Percentiles rank a stretch among this genome's conserved stretches.
Evolutionary conservation across 2,329 filamentous ascomycete genomes (phyloP).

Genomic region (Ophiostoma australiae): DNA sequence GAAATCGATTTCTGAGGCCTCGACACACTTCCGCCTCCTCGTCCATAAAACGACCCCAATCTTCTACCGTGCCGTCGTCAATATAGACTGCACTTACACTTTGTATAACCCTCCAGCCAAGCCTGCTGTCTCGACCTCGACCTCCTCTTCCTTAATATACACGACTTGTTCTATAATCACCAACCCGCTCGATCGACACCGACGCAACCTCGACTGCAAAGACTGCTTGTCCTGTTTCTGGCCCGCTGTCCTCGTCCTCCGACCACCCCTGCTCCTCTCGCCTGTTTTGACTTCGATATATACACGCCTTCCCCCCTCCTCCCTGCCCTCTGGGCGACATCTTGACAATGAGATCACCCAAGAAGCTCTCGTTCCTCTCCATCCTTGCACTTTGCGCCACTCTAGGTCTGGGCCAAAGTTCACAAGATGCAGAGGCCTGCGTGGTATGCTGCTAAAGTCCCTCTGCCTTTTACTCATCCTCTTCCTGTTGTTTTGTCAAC

Average conservation of each 20-base stretch:
- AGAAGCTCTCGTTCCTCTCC: constrained; percentile 52
- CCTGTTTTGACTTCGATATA: constrained; percentile 1
- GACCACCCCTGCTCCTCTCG: neutral
- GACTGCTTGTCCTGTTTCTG: neutral
- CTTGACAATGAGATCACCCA: constrained; percentile 47
- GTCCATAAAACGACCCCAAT: neutral
- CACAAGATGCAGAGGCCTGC: constrained; percentile 44
- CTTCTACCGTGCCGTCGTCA: neutral
- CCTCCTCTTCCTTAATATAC: neutral
- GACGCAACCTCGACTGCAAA: neutral
- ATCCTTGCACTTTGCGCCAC: constrained; percentile 53
- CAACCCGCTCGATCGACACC: neutral
- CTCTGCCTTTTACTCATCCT: constrained; percentile 22
- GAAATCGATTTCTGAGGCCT: neutral
- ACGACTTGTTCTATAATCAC: neutral
- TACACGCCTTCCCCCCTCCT: constrained; percentile 4
- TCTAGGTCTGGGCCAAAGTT: constrained; percentile 43
- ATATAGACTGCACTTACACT: neutral
- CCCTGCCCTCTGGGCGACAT: constrained; percentile 6
- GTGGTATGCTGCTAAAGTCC: constrained; percentile 42
- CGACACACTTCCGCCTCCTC: neutral
- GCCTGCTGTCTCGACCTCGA: neutral
- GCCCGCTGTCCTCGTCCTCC: neutral
- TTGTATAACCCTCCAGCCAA: neutral
- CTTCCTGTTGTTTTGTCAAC: constrained; percentile 23